A percentile compares a stretch with the other conserved stretches of the same genome.
These are phyloP conservation scores for Tetracentron sinense DNA, from an alignment of 164 flowering plant species.

Conservation along the genomic window DNA sequence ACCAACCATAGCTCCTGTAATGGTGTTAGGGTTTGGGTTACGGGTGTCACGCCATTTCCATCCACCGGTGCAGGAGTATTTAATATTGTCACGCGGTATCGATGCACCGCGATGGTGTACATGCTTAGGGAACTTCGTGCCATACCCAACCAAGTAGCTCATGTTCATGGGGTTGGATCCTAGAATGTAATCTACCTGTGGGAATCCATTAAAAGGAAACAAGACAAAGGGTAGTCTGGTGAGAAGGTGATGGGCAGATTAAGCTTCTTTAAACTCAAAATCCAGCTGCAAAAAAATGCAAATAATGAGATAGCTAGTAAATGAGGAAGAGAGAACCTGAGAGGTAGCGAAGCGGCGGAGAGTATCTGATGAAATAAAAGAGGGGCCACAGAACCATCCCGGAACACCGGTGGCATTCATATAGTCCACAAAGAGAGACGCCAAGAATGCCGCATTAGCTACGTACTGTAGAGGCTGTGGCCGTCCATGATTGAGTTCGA, in stretches of 20 bases:
- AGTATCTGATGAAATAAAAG: slow-evolving; percentile 18
- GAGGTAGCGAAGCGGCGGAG: slow-evolving; percentile 54
- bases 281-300: background rate
- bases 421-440: slow-evolving; percentile 66
- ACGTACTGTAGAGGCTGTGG: slow-evolving; percentile 64
- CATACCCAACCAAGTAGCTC: slow-evolving; percentile 84
- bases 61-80: slow-evolving; percentile 65
- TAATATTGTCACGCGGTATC: slow-evolving; percentile 42
- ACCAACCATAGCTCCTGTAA: slow-evolving; percentile 90
- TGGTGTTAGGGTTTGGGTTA: slow-evolving; percentile 57
- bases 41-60: slow-evolving; percentile 47
- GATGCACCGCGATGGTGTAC: slow-evolving; percentile 88
- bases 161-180: slow-evolving; percentile 72
- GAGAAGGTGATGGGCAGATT: background rate
- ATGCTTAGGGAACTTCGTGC: slow-evolving; percentile 57
- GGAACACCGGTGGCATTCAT: slow-evolving; percentile 54
- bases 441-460: slow-evolving; percentile 72
- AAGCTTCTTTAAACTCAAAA: no score
- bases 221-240: background rate
- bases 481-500: slow-evolving; percentile 51
- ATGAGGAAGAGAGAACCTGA: slow-evolving; percentile 35
- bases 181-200: slow-evolving; percentile 64
- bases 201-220: background rate
- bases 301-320: background rate
- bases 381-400: slow-evolving; percentile 60